A percentile compares a stretch with the other conserved stretches of the same genome.
Evolutionary conservation across 1,139 yeast species (phyloP).

Genomic region (Lodderomyces parapsilosis): DNA sequence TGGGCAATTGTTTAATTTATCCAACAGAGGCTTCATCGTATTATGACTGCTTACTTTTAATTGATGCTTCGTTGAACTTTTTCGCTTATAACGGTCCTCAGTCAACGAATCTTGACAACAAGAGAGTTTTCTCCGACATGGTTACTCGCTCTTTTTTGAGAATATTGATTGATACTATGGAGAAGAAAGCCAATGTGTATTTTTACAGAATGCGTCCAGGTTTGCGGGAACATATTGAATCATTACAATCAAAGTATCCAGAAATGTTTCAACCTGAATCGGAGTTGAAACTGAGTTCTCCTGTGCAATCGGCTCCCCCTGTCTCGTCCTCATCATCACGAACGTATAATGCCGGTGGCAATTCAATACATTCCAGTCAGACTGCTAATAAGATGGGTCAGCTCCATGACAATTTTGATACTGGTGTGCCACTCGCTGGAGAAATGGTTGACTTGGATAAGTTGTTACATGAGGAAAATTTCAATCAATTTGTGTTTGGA

Average conservation of each 20-base stretch:
- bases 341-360: background rate
- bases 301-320: background rate
- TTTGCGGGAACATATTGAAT: conserved; percentile 18
- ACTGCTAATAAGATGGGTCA: background rate
- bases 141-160: conserved; percentile 21
- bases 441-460: conserved; percentile 5
- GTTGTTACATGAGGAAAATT: conserved; percentile 9
- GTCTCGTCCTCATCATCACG: background rate
- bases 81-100: conserved; percentile 9
- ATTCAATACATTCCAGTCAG: background rate
- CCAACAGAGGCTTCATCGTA: conserved; percentile 12
- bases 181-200: conserved; percentile 13
- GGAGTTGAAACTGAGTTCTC: background rate
- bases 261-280: conserved; percentile 12
- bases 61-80: conserved; percentile 15
- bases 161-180: conserved; percentile 18
- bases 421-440: background rate
- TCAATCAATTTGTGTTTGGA: conserved; percentile 10
- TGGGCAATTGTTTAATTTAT: conserved; percentile 26
- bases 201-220: conserved; percentile 15
- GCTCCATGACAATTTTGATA: background rate
- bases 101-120: conserved; percentile 16
- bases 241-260: conserved; percentile 20
- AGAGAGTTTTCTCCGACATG: conserved; percentile 18
- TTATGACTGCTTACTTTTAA: conserved; percentile 16